phyloP scores from a whole-genome alignment of 2,329 filamentous ascomycete genomes.

The Sordariomycetes sp. region DNA sequence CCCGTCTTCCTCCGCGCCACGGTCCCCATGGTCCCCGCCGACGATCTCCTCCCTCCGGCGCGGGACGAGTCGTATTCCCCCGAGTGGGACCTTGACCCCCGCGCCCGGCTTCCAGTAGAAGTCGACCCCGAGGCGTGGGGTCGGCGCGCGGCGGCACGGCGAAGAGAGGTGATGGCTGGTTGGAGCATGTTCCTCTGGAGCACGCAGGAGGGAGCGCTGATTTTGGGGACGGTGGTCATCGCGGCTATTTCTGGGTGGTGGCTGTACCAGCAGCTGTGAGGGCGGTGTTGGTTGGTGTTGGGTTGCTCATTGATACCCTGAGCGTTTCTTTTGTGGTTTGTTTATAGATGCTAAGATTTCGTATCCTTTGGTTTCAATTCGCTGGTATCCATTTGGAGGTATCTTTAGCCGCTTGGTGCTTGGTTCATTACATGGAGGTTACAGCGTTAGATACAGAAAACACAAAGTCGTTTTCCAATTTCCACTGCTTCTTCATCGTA shows the following conservation, averaged over 20 bases:
- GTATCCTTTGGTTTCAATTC: not conserved
- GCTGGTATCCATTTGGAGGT: not conserved
- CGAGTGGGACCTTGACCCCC: constrained; percentile 22
- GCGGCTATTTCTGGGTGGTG: not conserved
- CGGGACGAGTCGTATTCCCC: constrained; percentile 11
- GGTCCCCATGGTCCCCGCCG: constrained; percentile 43
- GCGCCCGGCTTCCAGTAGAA: constrained; percentile 31
- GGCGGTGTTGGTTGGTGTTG: not conserved
- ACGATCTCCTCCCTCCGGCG: constrained; percentile 22
- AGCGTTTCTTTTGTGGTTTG: not conserved
- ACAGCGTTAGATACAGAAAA: not conserved
- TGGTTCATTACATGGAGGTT: not conserved
- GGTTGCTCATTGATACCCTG: not conserved
- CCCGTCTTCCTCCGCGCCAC: constrained; percentile 61
- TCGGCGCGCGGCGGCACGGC: constrained; percentile 29
- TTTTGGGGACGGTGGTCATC: constrained; percentile 15
- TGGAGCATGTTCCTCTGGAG: constrained; percentile 42
- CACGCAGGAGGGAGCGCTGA: constrained; percentile 33
- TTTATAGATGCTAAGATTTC: not conserved
- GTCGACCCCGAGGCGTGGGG: constrained; percentile 43
- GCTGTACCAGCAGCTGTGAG: constrained; percentile 1
- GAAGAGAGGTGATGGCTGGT: constrained; percentile 33
- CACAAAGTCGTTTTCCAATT: not conserved
- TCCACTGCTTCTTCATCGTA: no score
- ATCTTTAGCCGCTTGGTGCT: not conserved